phyloP scores from a whole-genome alignment of 768 basidiomycete genomes.

The Rhodocollybia butyracea region DNA sequence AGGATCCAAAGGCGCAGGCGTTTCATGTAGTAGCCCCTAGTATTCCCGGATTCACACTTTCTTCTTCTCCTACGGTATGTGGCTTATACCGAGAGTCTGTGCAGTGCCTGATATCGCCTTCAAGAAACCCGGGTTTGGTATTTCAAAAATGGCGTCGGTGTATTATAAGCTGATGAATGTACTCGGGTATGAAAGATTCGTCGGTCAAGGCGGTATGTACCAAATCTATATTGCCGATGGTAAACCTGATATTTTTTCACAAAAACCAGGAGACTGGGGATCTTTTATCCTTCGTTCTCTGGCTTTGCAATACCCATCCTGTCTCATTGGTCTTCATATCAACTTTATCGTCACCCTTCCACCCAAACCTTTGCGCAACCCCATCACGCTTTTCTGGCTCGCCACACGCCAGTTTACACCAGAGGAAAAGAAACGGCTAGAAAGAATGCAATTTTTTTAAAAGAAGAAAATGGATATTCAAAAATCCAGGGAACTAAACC shows the following conservation, averaged over 20 bases:
- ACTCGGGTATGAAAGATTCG: slow-evolving; percentile 26
- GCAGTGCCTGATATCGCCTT: not conserved
- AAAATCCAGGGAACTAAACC: slow-evolving; percentile 38
- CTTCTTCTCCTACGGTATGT: slow-evolving; percentile 26
- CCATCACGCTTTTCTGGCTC: slow-evolving; percentile 21
- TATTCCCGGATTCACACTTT: slow-evolving; percentile 31
- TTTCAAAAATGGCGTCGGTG: slow-evolving; percentile 22
- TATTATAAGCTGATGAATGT: slow-evolving; percentile 31
- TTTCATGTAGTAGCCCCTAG: slow-evolving; percentile 31
- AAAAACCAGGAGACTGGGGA: too few relatives aligned
- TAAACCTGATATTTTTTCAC: too few relatives aligned
- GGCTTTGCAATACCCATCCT: slow-evolving; percentile 21
- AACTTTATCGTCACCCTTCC: slow-evolving; percentile 23
- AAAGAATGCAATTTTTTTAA: slow-evolving; percentile 25
- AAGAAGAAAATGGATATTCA: slow-evolving; percentile 32
- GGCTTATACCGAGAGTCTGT: not conserved
- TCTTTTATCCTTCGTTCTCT: slow-evolving; percentile 26
- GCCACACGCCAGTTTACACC: slow-evolving; percentile 27
- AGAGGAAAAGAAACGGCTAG: slow-evolving; percentile 27
- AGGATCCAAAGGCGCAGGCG: slow-evolving; percentile 24
- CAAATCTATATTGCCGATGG: too few relatives aligned
- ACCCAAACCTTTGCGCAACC: slow-evolving; percentile 21
- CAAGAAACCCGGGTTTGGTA: slow-evolving; percentile 23
- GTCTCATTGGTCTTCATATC: slow-evolving; percentile 24
- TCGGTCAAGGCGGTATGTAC: slow-evolving; percentile 31